Evolutionary conservation across 192 early-diverging fungal genomes (phyloP).

Genomic region (Coemansia sp.): DNA sequence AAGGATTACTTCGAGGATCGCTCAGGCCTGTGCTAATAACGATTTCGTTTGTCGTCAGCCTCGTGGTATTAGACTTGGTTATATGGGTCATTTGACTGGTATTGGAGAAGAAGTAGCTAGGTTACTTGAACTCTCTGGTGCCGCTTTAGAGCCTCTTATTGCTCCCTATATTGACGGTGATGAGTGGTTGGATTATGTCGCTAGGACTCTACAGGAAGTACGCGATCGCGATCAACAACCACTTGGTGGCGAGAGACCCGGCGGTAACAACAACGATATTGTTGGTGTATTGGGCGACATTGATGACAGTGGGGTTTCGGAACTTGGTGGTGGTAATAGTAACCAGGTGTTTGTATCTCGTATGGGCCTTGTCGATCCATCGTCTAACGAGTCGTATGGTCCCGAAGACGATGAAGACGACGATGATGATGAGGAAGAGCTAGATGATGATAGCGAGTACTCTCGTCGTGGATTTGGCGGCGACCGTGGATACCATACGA

Average conservation of each 20-base stretch:
- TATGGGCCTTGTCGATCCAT: slow-evolving; percentile 45
- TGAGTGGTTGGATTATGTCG: slow-evolving; percentile 54
- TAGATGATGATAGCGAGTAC: slow-evolving; percentile 16
- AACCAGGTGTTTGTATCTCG: slow-evolving; percentile 51
- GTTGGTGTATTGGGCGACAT: slow-evolving; percentile 8
- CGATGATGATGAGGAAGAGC: slow-evolving; percentile 27
- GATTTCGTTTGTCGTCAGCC: slow-evolving; percentile 78
- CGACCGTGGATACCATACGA: background rate
- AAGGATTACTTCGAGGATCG: slow-evolving; percentile 78
- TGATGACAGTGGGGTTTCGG: slow-evolving; percentile 14
- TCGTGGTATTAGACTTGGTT: slow-evolving; percentile 89
- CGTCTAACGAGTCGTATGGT: slow-evolving; percentile 23
- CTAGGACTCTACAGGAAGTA: slow-evolving; percentile 37
- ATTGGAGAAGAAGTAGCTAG: slow-evolving; percentile 95
- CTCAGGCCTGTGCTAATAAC: slow-evolving; percentile 78
- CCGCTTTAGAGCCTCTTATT: slow-evolving; percentile 48
- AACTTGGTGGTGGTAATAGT: slow-evolving; percentile 13
- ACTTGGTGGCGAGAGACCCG: slow-evolving; percentile 50
- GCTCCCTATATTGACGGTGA: slow-evolving; percentile 46
- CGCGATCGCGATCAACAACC: slow-evolving; percentile 52
- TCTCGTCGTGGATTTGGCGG: slow-evolving; percentile 3
- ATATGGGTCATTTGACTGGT: slow-evolving; percentile 98
- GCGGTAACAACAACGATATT: background rate
- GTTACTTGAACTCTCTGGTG: slow-evolving; percentile 70
- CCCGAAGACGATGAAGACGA: slow-evolving; percentile 43